Conservation (phyloP, 2,329 filamentous ascomycete genomes). For the Fragosphaeria purpurea region DNA sequence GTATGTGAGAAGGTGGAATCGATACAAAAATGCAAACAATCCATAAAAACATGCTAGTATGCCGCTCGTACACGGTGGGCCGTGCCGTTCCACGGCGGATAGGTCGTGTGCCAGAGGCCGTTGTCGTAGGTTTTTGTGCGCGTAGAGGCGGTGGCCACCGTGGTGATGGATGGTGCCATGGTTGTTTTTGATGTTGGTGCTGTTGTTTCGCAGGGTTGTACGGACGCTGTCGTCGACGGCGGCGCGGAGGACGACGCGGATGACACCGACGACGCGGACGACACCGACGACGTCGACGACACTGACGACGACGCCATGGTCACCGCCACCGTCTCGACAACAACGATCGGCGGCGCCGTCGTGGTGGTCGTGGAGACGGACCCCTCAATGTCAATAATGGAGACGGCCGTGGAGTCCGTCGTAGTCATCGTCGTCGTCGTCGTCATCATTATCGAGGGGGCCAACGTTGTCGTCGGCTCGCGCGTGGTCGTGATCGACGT, state of each 20-base stretch:
- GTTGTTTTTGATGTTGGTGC: too few species aligned
- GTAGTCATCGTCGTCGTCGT: slow-evolving; percentile 10
- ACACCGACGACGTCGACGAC: background rate
- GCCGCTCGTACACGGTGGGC: too few species aligned
- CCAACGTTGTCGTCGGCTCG: slow-evolving; percentile 11
- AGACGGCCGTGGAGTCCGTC: slow-evolving; percentile 16
- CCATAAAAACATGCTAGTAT: too few species aligned
- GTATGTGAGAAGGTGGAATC: too few species aligned
- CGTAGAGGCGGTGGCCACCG: background rate
- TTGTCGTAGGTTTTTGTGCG: slow-evolving; percentile 26
- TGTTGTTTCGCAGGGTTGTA: too few species aligned
- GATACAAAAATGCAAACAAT: too few species aligned
- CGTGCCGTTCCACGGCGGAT: slow-evolving; percentile 34
- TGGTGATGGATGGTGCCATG: background rate
- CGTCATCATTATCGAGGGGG: background rate
- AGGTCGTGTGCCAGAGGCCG: slow-evolving; percentile 36
- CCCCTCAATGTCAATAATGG: slow-evolving; percentile 14
- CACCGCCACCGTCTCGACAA: background rate
- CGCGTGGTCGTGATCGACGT: slow-evolving; percentile 6
- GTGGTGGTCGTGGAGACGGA: background rate
- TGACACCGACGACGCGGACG: background rate
- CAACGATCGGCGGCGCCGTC: background rate
- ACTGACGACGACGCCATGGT: background rate
- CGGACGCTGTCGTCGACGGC: background rate
- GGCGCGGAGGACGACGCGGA: background rate